Conservation (phyloP, 495 filamentous ascomycete genomes). For the Aspergillus indologenus region DNA sequence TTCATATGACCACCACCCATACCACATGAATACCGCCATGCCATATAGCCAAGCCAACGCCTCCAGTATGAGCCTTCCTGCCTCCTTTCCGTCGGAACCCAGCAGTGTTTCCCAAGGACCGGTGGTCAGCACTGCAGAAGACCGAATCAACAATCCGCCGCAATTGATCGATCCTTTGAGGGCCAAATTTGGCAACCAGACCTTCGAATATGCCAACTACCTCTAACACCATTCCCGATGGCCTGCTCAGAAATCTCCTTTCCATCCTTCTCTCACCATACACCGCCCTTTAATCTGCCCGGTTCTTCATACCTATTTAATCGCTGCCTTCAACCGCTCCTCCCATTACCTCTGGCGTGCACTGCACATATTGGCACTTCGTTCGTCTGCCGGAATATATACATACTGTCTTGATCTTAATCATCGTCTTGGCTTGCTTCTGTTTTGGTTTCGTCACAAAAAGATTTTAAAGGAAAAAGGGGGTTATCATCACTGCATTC, state of each 20-base stretch:
- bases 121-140: slow-evolving; percentile 22
- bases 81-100: slow-evolving; percentile 32
- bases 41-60: slow-evolving; percentile 36
- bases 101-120: slow-evolving; percentile 19
- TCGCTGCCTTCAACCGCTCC: neutral
- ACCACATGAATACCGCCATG: slow-evolving; percentile 26
- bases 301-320: slow-evolving; percentile 8
- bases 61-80: slow-evolving; percentile 39
- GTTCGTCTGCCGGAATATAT: slow-evolving; percentile 1
- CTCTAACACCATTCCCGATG: slow-evolving; percentile 28
- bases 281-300: neutral
- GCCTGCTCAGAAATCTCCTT: neutral
- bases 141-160: slow-evolving; percentile 26
- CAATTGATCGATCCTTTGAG: slow-evolving; percentile 30
- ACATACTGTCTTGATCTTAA: slow-evolving; percentile 9
- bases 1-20: slow-evolving; percentile 34
- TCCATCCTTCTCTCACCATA: neutral
- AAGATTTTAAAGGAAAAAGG: slow-evolving; percentile 2
- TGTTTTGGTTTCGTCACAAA: slow-evolving; percentile 5
- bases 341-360: slow-evolving; percentile 4
- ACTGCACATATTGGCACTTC: slow-evolving; percentile 2
- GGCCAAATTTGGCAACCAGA: slow-evolving; percentile 29
- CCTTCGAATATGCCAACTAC: slow-evolving; percentile 36
- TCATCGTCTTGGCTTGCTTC: slow-evolving; percentile 8
- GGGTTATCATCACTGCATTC: neutral